Percentiles rank a stretch among this genome's conserved stretches.
phyloP scores from a whole-genome alignment of 2,329 filamentous ascomycete species.

The Colletotrichum costaricense region DNA sequence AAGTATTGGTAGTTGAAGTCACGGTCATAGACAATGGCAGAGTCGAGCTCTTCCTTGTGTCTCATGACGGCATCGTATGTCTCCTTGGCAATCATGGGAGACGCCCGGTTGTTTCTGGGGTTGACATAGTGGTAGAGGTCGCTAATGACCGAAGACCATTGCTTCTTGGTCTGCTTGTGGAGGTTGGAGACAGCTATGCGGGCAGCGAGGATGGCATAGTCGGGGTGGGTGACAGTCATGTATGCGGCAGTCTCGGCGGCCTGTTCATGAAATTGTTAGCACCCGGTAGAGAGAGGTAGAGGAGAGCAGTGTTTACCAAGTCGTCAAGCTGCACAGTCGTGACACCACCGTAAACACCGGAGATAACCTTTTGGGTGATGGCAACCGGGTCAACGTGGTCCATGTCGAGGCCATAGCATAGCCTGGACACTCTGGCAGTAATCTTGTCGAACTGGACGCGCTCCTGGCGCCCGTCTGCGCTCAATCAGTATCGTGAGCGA shows the following conservation, averaged over 20 bases:
- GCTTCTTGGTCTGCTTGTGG: constrained; percentile 99
- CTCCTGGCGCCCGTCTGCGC: constrained; percentile 95
- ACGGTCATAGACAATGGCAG: constrained; percentile 97
- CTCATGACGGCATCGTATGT: constrained; percentile 95
- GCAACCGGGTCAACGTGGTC: constrained; percentile 96
- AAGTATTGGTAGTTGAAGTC: constrained; percentile 99
- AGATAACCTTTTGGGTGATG: constrained; percentile 99
- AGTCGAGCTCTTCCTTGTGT: constrained; percentile 97
- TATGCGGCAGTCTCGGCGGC: constrained; percentile 98
- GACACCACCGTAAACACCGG: constrained; percentile 98
- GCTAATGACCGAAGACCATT: constrained; percentile 94
- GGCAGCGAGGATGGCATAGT: constrained; percentile 98
- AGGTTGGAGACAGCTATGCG: constrained; percentile 99
- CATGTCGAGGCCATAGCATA: constrained; percentile 96
- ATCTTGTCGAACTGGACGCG: constrained; percentile 99
- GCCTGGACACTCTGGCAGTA: constrained; percentile 94
- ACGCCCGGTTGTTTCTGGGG: constrained; percentile 84
- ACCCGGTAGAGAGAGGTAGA: neutral
- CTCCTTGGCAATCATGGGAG: constrained; percentile 94
- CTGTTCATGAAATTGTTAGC: constrained; percentile 58
- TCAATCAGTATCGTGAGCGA: neutral
- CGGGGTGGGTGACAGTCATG: constrained; percentile 99
- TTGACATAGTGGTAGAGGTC: constrained; percentile 98
- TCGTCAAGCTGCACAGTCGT: constrained; percentile 97
- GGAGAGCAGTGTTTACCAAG: constrained; percentile 74